Base-by-base conservation (phyloP, 2,329 filamentous ascomycete genomes). In the Hysterium pulicare region DNA sequence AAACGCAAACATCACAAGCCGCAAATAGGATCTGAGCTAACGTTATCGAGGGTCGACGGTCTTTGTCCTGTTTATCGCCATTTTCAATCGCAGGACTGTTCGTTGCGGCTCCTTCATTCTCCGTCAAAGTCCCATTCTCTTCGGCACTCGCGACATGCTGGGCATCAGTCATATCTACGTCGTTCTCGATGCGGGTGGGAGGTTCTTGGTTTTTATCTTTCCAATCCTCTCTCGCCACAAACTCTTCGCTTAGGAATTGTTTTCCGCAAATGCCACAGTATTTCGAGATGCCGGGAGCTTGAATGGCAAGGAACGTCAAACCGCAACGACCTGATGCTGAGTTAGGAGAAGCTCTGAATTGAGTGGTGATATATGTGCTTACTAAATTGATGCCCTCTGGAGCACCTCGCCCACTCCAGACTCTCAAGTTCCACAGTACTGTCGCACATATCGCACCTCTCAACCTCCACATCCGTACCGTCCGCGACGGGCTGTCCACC, bases 241-340 rank as follows among this genome's bases (percentile, higher is more conserved):
- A 50, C 24, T 73, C 70, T 36, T 76, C 71, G 33, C 69, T 70
- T 6, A 79, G 50, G 49, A 71, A 77, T 33, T 74, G 71, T 20
- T 61, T 71, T 10, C 58, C 68, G 50, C 78, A 82, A n/a, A 72
- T 61, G 15, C 71, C 71, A 55, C 78, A 82, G 38, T 67, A 69
- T 51, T 78, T 79, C 10, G 75, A 74, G 2, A 74, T 65, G 2
- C 71, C 71, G 2, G 78, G 76, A 24, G 72, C 69, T 53, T 79
- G 76, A 5, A 81, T 78, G 1, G 76, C 67, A 5, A 79, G 51
- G 39, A 78, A 75, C n/a, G 74, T 77, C 17, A 81, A 49, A 10
- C 68, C 69, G 50, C 78, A 82, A 26, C 78, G 69, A n/a, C n/a
- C n/a, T n/a, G n/a, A n/a, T n/a, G 65, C 72, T 75, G 45, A 22